A percentile compares a stretch with the other conserved stretches of the same genome.
phyloP scores from a whole-genome alignment of 768 basidiomycete genomes.

The Lactarius tabidus region DNA sequence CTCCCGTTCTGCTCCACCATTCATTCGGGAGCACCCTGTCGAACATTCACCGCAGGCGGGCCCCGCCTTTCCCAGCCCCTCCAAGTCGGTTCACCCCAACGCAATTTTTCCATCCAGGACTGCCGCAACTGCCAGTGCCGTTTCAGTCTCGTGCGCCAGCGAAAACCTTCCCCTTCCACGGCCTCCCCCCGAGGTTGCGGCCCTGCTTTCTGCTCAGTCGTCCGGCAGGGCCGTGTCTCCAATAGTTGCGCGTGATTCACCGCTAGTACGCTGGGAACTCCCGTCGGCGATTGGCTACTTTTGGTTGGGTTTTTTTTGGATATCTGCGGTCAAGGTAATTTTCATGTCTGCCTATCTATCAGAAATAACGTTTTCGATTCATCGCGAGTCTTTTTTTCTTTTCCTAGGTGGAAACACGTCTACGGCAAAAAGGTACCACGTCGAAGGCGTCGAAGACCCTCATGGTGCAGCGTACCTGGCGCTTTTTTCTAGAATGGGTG shows the following conservation, averaged over 20 bases:
- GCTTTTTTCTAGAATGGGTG: constrained; percentile 21
- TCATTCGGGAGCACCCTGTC: not conserved
- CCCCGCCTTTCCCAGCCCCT: not conserved
- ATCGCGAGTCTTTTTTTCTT: constrained; percentile 4
- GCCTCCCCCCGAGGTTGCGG: constrained; percentile 19
- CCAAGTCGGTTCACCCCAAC: not conserved
- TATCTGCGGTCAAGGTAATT: constrained; percentile 20
- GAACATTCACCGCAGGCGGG: not conserved
- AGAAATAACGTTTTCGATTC: constrained; percentile 4
- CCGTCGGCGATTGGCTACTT: constrained; percentile 21
- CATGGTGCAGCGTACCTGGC: constrained; percentile 12
- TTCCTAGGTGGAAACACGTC: constrained; percentile 13
- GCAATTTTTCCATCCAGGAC: not conserved
- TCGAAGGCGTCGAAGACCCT: not conserved
- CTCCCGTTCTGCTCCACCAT: not conserved
- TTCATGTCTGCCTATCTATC: not conserved
- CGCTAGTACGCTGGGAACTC: constrained; percentile 24
- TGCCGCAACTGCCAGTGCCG: not conserved
- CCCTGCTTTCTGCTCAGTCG: not conserved
- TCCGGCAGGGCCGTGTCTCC: constrained; percentile 7
- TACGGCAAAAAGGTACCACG: not conserved
- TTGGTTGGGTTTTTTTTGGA: constrained; percentile 24
- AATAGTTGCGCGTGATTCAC: constrained; percentile 20
- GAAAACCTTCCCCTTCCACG: not conserved
- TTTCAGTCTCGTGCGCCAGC: not conserved